A percentile compares a stretch with the other conserved stretches of the same genome.
Conservation (phyloP, 495 filamentous ascomycete species). For the Delitschia confertaspora region DNA sequence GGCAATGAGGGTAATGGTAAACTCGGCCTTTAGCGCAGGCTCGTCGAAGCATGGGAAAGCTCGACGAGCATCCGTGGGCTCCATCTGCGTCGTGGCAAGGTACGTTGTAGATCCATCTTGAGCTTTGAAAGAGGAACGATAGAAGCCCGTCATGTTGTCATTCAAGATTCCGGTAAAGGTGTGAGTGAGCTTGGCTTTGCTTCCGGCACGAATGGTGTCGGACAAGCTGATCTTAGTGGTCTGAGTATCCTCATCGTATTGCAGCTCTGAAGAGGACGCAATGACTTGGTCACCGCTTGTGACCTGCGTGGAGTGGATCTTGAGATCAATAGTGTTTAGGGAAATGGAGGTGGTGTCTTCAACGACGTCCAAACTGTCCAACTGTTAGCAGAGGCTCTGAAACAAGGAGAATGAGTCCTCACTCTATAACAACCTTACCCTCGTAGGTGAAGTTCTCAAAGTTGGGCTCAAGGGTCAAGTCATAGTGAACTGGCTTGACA, state of each 20-base stretch:
- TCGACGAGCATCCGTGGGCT: constrained; percentile 65
- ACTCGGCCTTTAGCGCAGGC: constrained; percentile 63
- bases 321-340: constrained; percentile 78
- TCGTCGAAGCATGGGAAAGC: constrained; percentile 76
- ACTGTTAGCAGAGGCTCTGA: constrained; percentile 7
- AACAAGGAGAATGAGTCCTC: constrained; percentile 14
- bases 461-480: constrained; percentile 65
- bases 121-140: constrained; percentile 65
- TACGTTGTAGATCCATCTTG: constrained; percentile 52
- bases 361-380: constrained; percentile 57
- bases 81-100: constrained; percentile 74
- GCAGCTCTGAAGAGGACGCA: constrained; percentile 45
- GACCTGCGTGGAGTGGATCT: constrained; percentile 69
- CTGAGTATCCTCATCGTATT: constrained; percentile 56
- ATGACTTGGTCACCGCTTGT: constrained; percentile 46
- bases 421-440: constrained; percentile 60
- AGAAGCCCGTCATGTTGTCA: constrained; percentile 78
- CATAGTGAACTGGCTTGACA: constrained; percentile 61
- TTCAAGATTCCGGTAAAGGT: constrained; percentile 61
- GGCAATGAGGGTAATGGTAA: constrained; percentile 64
- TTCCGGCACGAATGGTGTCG: constrained; percentile 48
- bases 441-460: constrained; percentile 62
- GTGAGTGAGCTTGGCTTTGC: constrained; percentile 55
- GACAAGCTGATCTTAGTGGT: constrained; percentile 56
- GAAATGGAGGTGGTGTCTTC: constrained; percentile 81